phyloP scores from a whole-genome alignment of 345 rosid species.

The Populus tremula region DNA sequence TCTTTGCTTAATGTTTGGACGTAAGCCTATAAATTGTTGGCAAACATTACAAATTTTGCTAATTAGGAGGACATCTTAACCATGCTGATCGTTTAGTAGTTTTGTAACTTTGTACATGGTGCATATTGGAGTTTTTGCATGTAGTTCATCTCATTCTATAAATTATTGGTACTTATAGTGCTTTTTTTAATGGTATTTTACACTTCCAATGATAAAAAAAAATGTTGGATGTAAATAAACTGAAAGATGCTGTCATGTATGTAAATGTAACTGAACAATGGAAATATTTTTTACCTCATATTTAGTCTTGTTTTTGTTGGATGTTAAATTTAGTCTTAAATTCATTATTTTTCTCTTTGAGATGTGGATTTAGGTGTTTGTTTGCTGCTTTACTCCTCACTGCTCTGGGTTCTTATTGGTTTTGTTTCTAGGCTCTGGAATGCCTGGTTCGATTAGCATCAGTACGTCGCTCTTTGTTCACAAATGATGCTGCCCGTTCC shows the following conservation, averaged over 20 bases:
- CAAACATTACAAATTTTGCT: background rate
- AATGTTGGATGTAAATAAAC: background rate
- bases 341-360: background rate
- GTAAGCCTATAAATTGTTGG: background rate
- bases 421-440: conserved; percentile 75
- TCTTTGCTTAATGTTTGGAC: background rate
- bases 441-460: conserved; percentile 98
- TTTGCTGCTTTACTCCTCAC: conserved; percentile 2
- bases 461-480: conserved; percentile 85
- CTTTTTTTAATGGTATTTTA: background rate
- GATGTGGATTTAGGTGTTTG: background rate
- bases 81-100: background rate
- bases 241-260: background rate
- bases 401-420: conserved; percentile 6
- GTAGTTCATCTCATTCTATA: background rate
- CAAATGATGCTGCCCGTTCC: conserved; percentile 81
- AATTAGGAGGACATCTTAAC: background rate
- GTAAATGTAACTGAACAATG: background rate
- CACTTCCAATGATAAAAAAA: background rate
- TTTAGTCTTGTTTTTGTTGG: background rate
- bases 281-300: background rate
- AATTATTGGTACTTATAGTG: background rate
- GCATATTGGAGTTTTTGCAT: background rate
- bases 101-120: no score
- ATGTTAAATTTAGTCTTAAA: conserved; percentile 1